A percentile compares a stretch with the other conserved stretches of the same genome.
These are phyloP conservation scores for Pneumocystis oryctolagi DNA, from an alignment of 1,139 yeast species.

Conservation along the genomic window DNA sequence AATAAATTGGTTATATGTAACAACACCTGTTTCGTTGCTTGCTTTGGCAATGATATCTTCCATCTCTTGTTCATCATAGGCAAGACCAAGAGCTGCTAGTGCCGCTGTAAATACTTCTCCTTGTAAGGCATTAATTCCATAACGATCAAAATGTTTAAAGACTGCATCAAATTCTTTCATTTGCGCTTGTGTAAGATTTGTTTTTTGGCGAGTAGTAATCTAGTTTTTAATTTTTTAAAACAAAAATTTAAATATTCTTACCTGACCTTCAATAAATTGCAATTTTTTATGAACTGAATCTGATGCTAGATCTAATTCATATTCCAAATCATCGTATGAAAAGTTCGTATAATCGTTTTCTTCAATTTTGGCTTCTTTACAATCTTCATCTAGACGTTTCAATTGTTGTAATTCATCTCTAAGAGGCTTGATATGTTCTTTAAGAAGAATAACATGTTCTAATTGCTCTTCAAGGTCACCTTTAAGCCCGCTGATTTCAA, in stretches of 20 bases:
- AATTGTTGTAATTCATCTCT: slow-evolving; percentile 20
- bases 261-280: slow-evolving; percentile 29
- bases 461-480: slow-evolving; percentile 29
- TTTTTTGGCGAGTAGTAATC: slow-evolving; percentile 28
- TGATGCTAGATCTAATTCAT: slow-evolving; percentile 28
- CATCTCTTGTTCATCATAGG: slow-evolving; percentile 27
- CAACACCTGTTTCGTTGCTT: slow-evolving; percentile 19
- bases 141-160: slow-evolving; percentile 29
- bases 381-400: slow-evolving; percentile 20
- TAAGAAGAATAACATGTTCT: slow-evolving; percentile 22
- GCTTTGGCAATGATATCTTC: slow-evolving; percentile 25
- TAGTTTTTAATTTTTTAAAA: not conserved
- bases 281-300: slow-evolving; percentile 27
- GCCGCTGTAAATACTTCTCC: slow-evolving; percentile 30
- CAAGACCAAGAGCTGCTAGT: slow-evolving; percentile 28
- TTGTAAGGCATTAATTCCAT: slow-evolving; percentile 23
- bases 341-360: slow-evolving; percentile 30
- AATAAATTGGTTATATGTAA: slow-evolving; percentile 29
- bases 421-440: slow-evolving; percentile 25
- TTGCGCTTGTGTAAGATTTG: slow-evolving; percentile 29
- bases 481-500: slow-evolving; percentile 23
- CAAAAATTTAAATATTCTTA: not conserved
- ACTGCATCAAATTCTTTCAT: slow-evolving; percentile 31
- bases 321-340: slow-evolving; percentile 28
- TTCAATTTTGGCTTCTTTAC: slow-evolving; percentile 28